Evolutionary conservation across 2,329 filamentous ascomycete species (phyloP).

Genomic region (Fusarium sp.): DNA sequence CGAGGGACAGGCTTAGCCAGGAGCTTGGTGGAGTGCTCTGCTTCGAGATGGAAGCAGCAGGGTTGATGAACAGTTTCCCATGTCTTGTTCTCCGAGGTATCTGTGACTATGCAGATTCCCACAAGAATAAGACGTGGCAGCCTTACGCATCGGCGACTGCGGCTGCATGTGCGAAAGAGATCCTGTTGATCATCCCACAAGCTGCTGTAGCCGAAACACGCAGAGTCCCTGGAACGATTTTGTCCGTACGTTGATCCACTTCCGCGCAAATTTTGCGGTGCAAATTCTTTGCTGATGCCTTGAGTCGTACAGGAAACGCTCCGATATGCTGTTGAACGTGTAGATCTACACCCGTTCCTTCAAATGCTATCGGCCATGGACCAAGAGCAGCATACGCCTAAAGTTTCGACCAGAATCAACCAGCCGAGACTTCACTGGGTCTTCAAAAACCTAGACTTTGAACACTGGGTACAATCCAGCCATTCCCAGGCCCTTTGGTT

Average conservation of each 20-base stretch:
- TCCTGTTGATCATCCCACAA: not conserved
- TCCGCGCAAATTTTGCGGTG: too few relatives aligned
- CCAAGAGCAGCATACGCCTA: not conserved
- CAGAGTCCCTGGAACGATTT: not conserved
- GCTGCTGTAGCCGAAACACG: too few relatives aligned
- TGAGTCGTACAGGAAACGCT: too few relatives aligned
- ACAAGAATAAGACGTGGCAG: too few relatives aligned
- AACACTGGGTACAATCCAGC: not conserved
- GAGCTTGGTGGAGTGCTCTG: not conserved
- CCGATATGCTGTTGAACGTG: not conserved
- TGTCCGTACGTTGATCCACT: not conserved
- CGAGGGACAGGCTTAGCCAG: not conserved
- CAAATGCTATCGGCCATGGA: not conserved
- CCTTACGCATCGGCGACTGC: too few relatives aligned
- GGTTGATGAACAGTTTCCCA: too few relatives aligned
- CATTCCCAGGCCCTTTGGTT: not conserved
- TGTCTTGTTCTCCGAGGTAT: too few relatives aligned
- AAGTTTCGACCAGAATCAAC: not conserved
- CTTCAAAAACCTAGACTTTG: not conserved
- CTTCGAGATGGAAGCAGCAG: not conserved
- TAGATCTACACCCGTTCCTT: not conserved
- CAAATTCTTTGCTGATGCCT: too few relatives aligned
- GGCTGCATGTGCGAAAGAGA: not conserved
- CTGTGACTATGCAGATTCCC: too few relatives aligned
- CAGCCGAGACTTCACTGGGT: not conserved